Conservation (phyloP, 805 yeast species). For the Geotrichum ghanense region DNA sequence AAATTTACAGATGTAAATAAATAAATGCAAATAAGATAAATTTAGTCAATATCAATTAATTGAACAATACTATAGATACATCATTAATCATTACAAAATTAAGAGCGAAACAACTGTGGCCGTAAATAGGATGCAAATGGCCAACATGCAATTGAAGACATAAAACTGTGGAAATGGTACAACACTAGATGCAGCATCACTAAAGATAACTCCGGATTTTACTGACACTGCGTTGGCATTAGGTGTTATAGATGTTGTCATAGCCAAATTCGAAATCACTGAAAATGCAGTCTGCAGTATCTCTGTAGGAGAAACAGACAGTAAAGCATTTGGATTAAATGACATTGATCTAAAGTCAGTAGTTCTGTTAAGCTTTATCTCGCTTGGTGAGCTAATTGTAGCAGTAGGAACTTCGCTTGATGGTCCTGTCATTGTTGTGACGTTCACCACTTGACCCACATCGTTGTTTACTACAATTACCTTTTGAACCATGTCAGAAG, state of each 20-base stretch:
- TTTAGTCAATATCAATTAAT: background rate
- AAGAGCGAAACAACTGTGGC: background rate
- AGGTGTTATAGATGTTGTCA: background rate
- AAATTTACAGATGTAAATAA: too few relatives aligned
- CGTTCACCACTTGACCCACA: background rate
- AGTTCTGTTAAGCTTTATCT: background rate
- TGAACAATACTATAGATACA: background rate
- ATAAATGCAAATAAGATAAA: background rate
- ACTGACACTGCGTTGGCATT: background rate
- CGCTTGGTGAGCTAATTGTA: slow-evolving; percentile 1
- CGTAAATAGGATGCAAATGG: background rate
- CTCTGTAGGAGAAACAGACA: background rate
- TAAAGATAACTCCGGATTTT: background rate
- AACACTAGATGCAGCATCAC: background rate
- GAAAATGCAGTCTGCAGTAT: background rate
- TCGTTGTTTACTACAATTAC: background rate
- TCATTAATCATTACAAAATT: background rate
- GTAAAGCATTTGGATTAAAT: background rate
- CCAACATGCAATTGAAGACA: background rate
- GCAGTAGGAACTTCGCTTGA: background rate
- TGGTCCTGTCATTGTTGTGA: slow-evolving; percentile 1
- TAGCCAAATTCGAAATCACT: background rate
- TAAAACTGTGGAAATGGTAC: background rate
- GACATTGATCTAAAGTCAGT: background rate
- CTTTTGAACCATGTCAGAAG: background rate